Conservation (phyloP, 306 rosid species). For the Psophocarpus tetragonolobus region DNA sequence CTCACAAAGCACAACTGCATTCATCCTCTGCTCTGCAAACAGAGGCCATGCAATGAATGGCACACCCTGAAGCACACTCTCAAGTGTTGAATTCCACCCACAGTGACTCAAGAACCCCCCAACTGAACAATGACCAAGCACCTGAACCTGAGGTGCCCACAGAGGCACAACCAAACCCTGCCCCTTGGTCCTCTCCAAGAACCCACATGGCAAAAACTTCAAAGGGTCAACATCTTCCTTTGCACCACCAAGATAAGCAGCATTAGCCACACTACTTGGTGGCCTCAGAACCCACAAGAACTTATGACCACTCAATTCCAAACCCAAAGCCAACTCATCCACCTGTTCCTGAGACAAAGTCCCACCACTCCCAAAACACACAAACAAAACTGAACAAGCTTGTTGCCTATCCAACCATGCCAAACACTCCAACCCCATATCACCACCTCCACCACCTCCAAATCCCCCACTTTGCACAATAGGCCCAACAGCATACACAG, state of each 20-base stretch:
- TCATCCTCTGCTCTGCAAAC: slow-evolving; percentile 36
- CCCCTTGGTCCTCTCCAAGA: slow-evolving; percentile 1
- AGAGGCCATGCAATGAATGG: slow-evolving; percentile 37
- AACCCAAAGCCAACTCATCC: slow-evolving; percentile 31
- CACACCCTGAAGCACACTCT: slow-evolving; percentile 34
- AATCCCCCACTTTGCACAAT: not conserved
- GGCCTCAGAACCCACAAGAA: slow-evolving; percentile 34
- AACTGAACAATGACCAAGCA: not conserved
- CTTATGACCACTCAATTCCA: slow-evolving; percentile 32
- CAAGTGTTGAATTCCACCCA: slow-evolving; percentile 7
- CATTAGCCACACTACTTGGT: slow-evolving; percentile 2
- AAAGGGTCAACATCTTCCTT: not conserved
- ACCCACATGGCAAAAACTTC: not conserved
- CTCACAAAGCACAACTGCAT: not conserved
- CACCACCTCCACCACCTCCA: not conserved
- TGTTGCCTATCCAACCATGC: not conserved
- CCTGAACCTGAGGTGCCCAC: not conserved
- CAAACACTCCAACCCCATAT: not conserved
- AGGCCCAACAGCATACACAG: not conserved
- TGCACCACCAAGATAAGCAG: not conserved
- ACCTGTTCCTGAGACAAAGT: slow-evolving; percentile 27
- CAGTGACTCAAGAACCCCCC: not conserved
- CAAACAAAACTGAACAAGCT: not conserved
- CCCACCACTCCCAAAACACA: slow-evolving; percentile 29
- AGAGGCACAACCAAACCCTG: not conserved